Evolutionary conservation across 1,139 yeast genomes (phyloP), one percentile per base, ranked within the genome.

Genomic region (Protomyces macrosporus): DNA sequence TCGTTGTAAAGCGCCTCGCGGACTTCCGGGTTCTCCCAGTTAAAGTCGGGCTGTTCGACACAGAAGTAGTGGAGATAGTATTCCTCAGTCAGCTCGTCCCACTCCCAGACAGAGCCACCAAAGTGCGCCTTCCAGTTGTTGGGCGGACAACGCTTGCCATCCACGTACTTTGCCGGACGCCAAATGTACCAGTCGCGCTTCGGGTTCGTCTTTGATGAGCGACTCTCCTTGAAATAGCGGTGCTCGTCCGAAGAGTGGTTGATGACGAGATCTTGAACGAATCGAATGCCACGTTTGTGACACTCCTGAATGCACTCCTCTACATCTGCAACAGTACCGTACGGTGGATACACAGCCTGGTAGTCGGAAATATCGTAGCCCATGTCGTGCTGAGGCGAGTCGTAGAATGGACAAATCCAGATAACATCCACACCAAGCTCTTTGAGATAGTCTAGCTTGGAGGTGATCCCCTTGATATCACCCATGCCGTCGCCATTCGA

Each of bases 151-250:
- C 84, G 77, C 55, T 77, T 75, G 34, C 85, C 85, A 4, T 78
- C 68, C 30, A 71, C 76, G 70, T 75, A 78, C 65, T 72, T 76
- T 32, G 84, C 79, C 50, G 79, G 78, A 66, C 76, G 78, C 86
- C 86, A 83, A 9, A 82, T 77, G 73, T 82, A 83, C 86, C 86
- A 83, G 72, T 83, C 84, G 71, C 86, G 77, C 74, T 83, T 83
- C 23, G 85, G 81, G 71, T 79, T 82, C 57, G 76, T 74, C 70
- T 76, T 78, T 6, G 83, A 79, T 12, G 81, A 76, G 66, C 82
- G 74, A 2, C 84, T 80, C 70, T 83, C 85, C 71, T 81, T 75
- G 73, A 83, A 83, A 86, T 86, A 83, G 39, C 72, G 76, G 69
- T 83, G 86, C 69, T 82, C 80, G 60, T 77, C 73, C 1, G 86